phyloP scores from a whole-genome alignment of 306 rosid genomes.

The Sindora glabra region DNA sequence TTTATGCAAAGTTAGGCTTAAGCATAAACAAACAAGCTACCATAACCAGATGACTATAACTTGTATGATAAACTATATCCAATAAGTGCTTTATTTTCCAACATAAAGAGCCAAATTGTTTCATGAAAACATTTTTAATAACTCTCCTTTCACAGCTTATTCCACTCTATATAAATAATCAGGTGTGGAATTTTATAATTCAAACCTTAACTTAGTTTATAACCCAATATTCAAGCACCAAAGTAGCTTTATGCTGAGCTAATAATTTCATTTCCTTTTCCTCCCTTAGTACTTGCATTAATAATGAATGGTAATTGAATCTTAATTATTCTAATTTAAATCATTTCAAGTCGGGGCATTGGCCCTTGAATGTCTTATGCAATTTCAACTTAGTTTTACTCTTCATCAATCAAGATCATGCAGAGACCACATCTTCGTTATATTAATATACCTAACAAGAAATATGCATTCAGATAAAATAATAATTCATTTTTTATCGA shows the following conservation, averaged over 20 bases:
- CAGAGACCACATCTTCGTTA: background rate
- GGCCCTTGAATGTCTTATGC: background rate
- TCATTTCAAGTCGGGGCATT: background rate
- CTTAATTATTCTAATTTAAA: background rate
- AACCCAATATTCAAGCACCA: background rate
- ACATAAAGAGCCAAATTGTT: conserved; percentile 1
- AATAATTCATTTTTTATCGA: background rate
- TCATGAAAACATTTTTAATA: background rate
- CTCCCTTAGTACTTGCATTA: background rate
- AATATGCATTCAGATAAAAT: background rate
- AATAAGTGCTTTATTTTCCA: background rate
- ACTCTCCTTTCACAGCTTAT: background rate
- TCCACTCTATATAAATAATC: background rate
- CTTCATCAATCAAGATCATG: background rate
- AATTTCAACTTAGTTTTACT: background rate
- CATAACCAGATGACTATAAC: background rate
- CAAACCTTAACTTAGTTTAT: background rate
- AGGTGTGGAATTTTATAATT: background rate
- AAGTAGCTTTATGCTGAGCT: background rate
- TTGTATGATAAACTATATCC: background rate
- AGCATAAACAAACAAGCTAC: background rate
- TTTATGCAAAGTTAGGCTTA: background rate
- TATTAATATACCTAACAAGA: background rate
- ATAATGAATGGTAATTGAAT: conserved; percentile 22
- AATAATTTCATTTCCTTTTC: background rate